These are phyloP conservation scores for Fraxinus platypoda DNA, from an alignment of 305 asterid species.

Conservation along the genomic window DNA sequence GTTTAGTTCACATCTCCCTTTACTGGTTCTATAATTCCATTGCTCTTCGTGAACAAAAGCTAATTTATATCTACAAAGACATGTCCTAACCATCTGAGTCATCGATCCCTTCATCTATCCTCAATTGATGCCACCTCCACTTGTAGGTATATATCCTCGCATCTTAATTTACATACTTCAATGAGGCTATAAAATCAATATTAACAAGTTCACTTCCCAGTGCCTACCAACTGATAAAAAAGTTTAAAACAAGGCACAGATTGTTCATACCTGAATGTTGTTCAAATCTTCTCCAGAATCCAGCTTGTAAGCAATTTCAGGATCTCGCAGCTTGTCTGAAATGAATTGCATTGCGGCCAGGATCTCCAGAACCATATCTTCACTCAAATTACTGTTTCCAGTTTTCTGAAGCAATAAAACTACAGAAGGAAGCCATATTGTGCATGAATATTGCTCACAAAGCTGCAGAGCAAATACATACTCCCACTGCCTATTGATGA, in stretches of 20 bases:
- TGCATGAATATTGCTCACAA: slow-evolving; percentile 73
- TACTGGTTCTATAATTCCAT: neutral
- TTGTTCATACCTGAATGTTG: slow-evolving; percentile 58
- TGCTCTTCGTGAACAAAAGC: neutral
- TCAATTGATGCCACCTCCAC: neutral
- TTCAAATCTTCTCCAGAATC: slow-evolving; percentile 59
- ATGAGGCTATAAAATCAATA: neutral
- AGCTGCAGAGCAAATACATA: slow-evolving; percentile 64
- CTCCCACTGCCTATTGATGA: slow-evolving; percentile 66
- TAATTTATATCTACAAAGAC: neutral
- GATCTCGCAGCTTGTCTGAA: slow-evolving; percentile 72
- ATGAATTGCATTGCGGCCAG: slow-evolving; percentile 58
- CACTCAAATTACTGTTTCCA: slow-evolving; percentile 37
- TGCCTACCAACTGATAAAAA: neutral
- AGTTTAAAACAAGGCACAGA: neutral
- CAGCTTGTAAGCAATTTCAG: slow-evolving; percentile 69
- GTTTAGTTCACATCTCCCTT: neutral
- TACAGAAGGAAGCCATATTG: slow-evolving; percentile 77
- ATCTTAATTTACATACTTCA: neutral
- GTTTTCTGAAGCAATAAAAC: slow-evolving; percentile 58
- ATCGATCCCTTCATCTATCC: neutral
- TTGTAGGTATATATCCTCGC: neutral
- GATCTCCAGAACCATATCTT: slow-evolving; percentile 49
- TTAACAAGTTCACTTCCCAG: neutral
- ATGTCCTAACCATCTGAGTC: neutral